Evolutionary conservation across 1,139 yeast species (phyloP).

Genomic region (Zygotorulaspora mrakii): DNA sequence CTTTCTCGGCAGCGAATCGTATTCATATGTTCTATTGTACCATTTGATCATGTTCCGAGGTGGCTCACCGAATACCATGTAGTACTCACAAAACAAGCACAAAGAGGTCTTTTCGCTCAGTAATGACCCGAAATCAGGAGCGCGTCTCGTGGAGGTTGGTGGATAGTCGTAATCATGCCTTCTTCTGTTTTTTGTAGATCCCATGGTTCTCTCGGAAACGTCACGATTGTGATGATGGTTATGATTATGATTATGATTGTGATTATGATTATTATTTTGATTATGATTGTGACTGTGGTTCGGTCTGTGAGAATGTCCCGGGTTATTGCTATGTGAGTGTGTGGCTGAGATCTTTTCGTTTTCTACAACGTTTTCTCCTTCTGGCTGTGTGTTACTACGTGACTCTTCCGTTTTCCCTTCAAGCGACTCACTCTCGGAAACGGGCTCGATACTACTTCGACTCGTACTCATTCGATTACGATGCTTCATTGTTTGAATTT

Average conservation of each 20-base stretch:
- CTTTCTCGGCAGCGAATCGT: slow-evolving; percentile 24
- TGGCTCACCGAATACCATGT: slow-evolving; percentile 51
- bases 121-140: slow-evolving; percentile 31
- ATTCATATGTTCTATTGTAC: slow-evolving; percentile 40
- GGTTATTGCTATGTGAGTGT: background rate
- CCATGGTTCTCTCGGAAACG: slow-evolving; percentile 1
- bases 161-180: slow-evolving; percentile 20
- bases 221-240: slow-evolving; percentile 2
- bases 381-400: too few species aligned
- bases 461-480: slow-evolving; percentile 5
- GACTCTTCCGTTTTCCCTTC: background rate
- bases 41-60: slow-evolving; percentile 49
- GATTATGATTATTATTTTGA: background rate
- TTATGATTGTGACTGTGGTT: slow-evolving; percentile 2
- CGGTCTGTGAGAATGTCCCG: too few species aligned
- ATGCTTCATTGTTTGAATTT: slow-evolving; percentile 13
- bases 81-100: slow-evolving; percentile 62
- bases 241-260: slow-evolving; percentile 4
- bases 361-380: background rate
- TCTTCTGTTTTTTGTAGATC: background rate
- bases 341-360: slow-evolving; percentile 2
- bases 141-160: slow-evolving; percentile 11
- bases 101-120: slow-evolving; percentile 27
- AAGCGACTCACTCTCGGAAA: background rate
- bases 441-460: background rate